Evolutionary conservation across 768 basidiomycete species (phyloP).

Genomic region (Suillus discolor): DNA sequence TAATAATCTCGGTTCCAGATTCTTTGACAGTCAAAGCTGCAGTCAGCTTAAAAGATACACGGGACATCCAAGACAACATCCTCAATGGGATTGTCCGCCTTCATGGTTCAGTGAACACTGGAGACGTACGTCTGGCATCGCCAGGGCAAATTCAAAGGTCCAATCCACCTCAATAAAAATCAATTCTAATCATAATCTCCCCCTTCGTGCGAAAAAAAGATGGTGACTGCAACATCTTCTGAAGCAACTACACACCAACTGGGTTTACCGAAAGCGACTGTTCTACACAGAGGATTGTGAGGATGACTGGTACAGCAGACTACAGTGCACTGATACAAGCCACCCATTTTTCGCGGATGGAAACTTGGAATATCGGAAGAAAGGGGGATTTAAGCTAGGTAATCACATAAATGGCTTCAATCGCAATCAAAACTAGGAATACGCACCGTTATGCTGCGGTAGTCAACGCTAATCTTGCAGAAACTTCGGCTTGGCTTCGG

Average conservation of each 20-base stretch:
- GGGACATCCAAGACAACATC: neutral
- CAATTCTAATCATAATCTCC: too few species aligned
- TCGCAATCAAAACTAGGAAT: conserved; percentile 8
- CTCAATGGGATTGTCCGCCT: neutral
- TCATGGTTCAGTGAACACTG: neutral
- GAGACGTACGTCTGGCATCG: neutral
- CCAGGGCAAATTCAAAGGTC: neutral
- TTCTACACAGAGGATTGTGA: neutral
- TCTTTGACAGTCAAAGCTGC: neutral
- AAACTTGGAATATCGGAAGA: neutral
- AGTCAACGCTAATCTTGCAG: conserved; percentile 81
- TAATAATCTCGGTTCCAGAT: neutral
- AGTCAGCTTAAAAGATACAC: neutral
- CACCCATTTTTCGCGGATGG: conserved; percentile 1
- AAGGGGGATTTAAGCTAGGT: neutral
- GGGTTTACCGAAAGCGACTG: neutral
- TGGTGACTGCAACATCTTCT: neutral
- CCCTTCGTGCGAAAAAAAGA: neutral
- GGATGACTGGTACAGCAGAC: neutral
- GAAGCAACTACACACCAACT: neutral
- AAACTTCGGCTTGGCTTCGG: conserved; percentile 91
- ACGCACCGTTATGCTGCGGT: conserved; percentile 37
- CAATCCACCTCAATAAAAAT: neutral
- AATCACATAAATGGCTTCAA: neutral
- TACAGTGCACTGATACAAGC: conserved; percentile 3